Evolutionary conservation across 208 protist species (phyloP).

Genomic region (Trypanosoma mega): DNA sequence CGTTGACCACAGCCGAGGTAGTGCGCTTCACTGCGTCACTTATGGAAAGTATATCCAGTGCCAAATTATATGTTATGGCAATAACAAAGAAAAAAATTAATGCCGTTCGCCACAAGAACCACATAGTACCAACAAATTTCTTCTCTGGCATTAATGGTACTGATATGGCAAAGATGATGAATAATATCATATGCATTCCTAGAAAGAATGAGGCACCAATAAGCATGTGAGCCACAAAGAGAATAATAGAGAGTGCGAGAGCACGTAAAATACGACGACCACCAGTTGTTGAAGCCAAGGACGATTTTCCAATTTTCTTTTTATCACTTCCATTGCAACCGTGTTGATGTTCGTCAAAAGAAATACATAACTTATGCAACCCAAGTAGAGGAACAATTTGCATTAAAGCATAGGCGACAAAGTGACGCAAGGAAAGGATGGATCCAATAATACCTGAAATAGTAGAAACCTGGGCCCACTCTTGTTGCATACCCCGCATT

Average conservation of each 20-base stretch:
- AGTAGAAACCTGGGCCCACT: constrained; percentile 32
- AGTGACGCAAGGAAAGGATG: constrained; percentile 39
- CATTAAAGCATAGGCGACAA: constrained; percentile 49
- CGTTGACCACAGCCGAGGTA: constrained; percentile 41
- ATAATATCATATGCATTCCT: constrained; percentile 42
- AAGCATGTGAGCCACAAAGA: constrained; percentile 35
- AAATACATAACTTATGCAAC: constrained; percentile 45
- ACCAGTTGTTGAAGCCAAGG: constrained; percentile 27
- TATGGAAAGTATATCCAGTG: constrained; percentile 47
- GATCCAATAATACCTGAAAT: constrained; percentile 39
- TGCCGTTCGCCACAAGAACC: constrained; percentile 39
- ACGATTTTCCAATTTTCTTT: background rate
- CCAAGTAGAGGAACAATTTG: constrained; percentile 53
- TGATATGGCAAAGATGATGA: constrained; percentile 36
- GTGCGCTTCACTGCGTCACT: constrained; percentile 43
- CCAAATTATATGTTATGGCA: constrained; percentile 44
- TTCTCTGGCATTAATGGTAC: constrained; percentile 29
- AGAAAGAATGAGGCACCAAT: constrained; percentile 43
- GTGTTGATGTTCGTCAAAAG: background rate
- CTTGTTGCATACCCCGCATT: constrained; percentile 36
- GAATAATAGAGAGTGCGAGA: constrained; percentile 29
- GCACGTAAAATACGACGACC: constrained; percentile 39
- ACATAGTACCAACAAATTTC: constrained; percentile 36
- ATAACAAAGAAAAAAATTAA: constrained; percentile 47
- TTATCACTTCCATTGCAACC: background rate